These are phyloP conservation scores for Cercospora sp. DNA, from an alignment of 2,329 filamentous ascomycete species.

Conservation along the genomic window DNA sequence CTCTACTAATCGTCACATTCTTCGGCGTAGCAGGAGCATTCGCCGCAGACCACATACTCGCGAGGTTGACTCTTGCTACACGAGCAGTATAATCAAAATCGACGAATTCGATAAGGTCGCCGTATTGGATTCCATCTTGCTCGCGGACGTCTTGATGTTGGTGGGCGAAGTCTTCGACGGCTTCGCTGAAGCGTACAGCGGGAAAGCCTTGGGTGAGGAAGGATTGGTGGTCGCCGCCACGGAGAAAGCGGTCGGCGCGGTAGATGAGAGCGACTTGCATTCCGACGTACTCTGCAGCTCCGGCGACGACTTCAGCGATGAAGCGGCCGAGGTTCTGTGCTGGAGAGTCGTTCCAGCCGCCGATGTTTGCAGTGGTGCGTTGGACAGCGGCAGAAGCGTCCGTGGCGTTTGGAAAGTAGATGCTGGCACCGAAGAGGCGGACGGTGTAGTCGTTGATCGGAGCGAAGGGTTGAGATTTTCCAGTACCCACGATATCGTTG, in stretches of 20 bases:
- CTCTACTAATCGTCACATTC: slow-evolving; percentile 49
- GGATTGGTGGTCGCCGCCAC: slow-evolving; percentile 58
- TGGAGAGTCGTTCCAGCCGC: slow-evolving; percentile 57
- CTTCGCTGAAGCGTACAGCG: slow-evolving; percentile 59
- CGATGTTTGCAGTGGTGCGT: slow-evolving; percentile 46
- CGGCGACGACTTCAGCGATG: slow-evolving; percentile 56
- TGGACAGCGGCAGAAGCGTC: slow-evolving; percentile 37
- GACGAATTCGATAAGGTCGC: slow-evolving; percentile 58
- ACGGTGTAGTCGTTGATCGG: slow-evolving; percentile 47
- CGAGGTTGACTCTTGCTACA: slow-evolving; percentile 57
- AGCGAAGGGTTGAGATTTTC: slow-evolving; percentile 42
- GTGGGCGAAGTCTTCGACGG: slow-evolving; percentile 58
- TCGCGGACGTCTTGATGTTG: slow-evolving; percentile 58
- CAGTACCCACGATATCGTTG: slow-evolving; percentile 58
- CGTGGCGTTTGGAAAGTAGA: slow-evolving; percentile 52
- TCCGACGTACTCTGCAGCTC: slow-evolving; percentile 51
- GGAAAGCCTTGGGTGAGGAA: slow-evolving; percentile 59
- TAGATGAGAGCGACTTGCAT: slow-evolving; percentile 61
- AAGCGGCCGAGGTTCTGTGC: slow-evolving; percentile 57
- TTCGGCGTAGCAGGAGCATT: slow-evolving; percentile 52
- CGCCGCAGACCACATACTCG: slow-evolving; percentile 56
- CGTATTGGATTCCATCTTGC: slow-evolving; percentile 54
- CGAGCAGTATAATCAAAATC: slow-evolving; percentile 57
- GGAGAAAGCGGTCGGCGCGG: slow-evolving; percentile 57
- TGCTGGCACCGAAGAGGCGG: slow-evolving; percentile 51